These are phyloP conservation scores for Lignosus rhinocerotis DNA, from an alignment of 1,284 basidiomycete genomes.

Conservation along the genomic window DNA sequence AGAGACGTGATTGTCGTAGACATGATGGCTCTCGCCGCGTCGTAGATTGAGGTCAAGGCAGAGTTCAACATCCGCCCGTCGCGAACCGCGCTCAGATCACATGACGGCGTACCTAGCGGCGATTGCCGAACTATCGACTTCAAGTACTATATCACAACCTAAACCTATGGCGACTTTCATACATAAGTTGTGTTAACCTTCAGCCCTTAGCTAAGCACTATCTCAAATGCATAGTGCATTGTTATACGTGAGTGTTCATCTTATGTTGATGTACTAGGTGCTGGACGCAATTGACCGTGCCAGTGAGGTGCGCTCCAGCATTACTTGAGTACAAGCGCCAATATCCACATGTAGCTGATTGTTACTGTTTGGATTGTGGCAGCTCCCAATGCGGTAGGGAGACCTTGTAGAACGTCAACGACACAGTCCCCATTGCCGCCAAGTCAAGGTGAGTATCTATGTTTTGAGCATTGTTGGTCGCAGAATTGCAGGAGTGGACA, in stretches of 20 bases:
- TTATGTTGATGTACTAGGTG: too few relatives aligned
- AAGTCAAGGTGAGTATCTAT: slow-evolving; percentile 25
- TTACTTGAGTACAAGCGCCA: too few relatives aligned
- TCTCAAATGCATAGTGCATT: too few relatives aligned
- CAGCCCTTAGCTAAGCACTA: too few relatives aligned
- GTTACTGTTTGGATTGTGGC: slow-evolving; percentile 17
- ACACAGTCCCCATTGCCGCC: slow-evolving; percentile 19
- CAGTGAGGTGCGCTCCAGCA: too few relatives aligned
- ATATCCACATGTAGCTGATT: slow-evolving; percentile 15
- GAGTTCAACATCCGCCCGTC: slow-evolving; percentile 19
- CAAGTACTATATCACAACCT: too few relatives aligned
- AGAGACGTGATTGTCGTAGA: slow-evolving; percentile 52
- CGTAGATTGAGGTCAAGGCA: slow-evolving; percentile 18
- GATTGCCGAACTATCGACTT: too few relatives aligned
- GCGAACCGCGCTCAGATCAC: slow-evolving; percentile 23
- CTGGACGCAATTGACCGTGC: too few relatives aligned
- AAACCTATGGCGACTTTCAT: too few relatives aligned
- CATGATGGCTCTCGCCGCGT: slow-evolving; percentile 23
- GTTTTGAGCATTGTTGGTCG: slow-evolving; percentile 1
- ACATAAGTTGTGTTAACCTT: too few relatives aligned
- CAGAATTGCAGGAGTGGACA: neutral
- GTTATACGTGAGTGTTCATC: too few relatives aligned
- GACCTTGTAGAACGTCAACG: slow-evolving; percentile 17
- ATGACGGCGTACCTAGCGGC: slow-evolving; percentile 15
- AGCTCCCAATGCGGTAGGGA: slow-evolving; percentile 9